Evolutionary conservation across 2,329 filamentous ascomycete species (phyloP).

Genomic region (Diaporthe helianthi): DNA sequence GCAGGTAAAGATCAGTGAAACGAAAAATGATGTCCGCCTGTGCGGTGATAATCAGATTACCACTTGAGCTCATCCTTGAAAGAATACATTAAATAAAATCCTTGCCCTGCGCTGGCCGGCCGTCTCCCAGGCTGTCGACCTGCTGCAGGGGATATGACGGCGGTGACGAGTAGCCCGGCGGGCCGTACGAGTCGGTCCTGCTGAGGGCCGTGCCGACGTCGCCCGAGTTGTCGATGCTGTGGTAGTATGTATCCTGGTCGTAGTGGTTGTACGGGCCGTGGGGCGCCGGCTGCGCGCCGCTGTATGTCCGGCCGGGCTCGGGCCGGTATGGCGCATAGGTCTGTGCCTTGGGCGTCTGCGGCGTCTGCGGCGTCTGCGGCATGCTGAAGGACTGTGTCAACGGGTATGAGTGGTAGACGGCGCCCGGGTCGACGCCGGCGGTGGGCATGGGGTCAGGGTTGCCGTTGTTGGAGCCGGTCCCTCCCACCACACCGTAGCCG

Average conservation of each 20-base stretch:
- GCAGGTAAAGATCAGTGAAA: background rate
- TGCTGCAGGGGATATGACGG: background rate
- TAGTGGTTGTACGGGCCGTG: conserved; percentile 11
- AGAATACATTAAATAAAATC: conserved; percentile 19
- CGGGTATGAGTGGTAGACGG: conserved; percentile 13
- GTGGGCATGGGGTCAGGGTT: conserved; percentile 6
- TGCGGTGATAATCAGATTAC: background rate
- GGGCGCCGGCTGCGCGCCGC: background rate
- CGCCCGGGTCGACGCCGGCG: background rate
- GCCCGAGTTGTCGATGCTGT: conserved; percentile 19
- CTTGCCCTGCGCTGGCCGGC: conserved; percentile 10
- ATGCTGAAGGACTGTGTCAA: conserved; percentile 21
- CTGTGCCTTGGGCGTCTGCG: background rate
- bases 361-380: background rate
- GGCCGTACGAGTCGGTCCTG: conserved; percentile 10
- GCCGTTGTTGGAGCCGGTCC: background rate
- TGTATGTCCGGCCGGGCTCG: background rate
- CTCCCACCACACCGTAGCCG: conserved; percentile 13
- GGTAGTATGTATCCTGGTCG: conserved; percentile 14
- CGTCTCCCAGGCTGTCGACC: conserved; percentile 12
- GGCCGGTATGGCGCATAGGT: conserved; percentile 28
- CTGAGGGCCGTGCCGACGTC: conserved; percentile 29
- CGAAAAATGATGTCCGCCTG: background rate
- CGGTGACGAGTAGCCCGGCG: conserved; percentile 14
- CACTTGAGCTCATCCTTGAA: background rate